A percentile compares a stretch with the other conserved stretches of the same genome.
Evolutionary conservation across 2,329 filamentous ascomycete species (phyloP).

Genomic region (Hymenoscyphus repandus): DNA sequence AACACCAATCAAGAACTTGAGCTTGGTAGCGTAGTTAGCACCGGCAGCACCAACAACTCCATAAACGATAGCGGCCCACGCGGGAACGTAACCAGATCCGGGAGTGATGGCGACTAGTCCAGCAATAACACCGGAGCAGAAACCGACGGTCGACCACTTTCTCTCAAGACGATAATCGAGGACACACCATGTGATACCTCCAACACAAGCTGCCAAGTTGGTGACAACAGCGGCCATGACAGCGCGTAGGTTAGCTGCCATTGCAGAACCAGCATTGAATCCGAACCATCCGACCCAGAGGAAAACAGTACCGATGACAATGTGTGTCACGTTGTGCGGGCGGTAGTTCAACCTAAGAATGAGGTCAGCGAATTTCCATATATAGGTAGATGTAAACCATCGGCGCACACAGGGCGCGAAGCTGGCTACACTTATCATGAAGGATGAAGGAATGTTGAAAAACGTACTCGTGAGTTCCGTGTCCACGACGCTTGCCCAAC

Average conservation of each 20-base stretch:
- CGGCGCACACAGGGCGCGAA: not conserved
- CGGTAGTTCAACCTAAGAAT: constrained; percentile 71
- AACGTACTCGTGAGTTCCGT: constrained; percentile 43
- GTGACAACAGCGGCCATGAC: constrained; percentile 85
- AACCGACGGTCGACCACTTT: constrained; percentile 91
- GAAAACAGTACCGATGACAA: constrained; percentile 88
- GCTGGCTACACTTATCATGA: not conserved
- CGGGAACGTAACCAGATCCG: constrained; percentile 76
- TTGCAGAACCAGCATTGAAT: constrained; percentile 83
- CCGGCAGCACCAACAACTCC: constrained; percentile 70
- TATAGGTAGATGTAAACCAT: not conserved
- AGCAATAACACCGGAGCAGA: constrained; percentile 85
- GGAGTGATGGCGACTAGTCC: constrained; percentile 86
- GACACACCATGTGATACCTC: constrained; percentile 84
- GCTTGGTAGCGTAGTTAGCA: constrained; percentile 86
- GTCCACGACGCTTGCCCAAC: constrained; percentile 66
- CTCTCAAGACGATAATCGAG: constrained; percentile 83
- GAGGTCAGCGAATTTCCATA: constrained; percentile 1
- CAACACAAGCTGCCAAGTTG: constrained; percentile 77
- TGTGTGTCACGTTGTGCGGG: constrained; percentile 88
- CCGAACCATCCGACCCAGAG: constrained; percentile 96
- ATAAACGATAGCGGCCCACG: constrained; percentile 78
- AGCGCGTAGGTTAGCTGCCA: constrained; percentile 75
- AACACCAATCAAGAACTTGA: constrained; percentile 76
- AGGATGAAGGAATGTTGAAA: not conserved